A percentile compares a stretch with the other conserved stretches of the same genome.
phyloP scores from a whole-genome alignment of 73 alveolate genomes.

The Uronychia binucleata region DNA sequence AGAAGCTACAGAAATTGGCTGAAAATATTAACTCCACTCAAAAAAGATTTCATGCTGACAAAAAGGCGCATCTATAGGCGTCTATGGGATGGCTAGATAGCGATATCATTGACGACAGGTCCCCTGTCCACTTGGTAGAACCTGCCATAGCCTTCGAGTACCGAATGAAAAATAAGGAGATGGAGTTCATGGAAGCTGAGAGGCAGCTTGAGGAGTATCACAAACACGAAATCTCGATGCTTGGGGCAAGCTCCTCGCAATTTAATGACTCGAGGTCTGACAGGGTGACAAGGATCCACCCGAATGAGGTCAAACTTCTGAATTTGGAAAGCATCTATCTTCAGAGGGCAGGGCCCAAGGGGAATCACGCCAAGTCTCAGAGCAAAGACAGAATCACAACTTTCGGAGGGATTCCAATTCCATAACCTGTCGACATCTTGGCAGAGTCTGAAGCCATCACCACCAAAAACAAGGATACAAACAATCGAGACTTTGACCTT shows the following conservation, averaged over 20 bases:
- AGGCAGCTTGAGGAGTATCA: not conserved
- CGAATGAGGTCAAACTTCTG: not conserved
- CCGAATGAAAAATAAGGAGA: not conserved
- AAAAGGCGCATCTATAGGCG: too few relatives aligned
- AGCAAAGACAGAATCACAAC: not conserved
- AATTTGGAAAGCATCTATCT: not conserved
- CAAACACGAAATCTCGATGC: not conserved
- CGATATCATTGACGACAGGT: too few relatives aligned
- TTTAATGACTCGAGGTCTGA: not conserved
- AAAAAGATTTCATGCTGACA: too few relatives aligned
- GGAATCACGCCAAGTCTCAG: not conserved
- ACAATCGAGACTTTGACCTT: too few relatives aligned
- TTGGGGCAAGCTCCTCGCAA: slow-evolving; percentile 1
- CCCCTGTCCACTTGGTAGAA: not conserved
- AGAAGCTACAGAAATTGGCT: slow-evolving; percentile 37
- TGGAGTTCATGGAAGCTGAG: not conserved
- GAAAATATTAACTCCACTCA: too few relatives aligned
- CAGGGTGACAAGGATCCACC: not conserved
- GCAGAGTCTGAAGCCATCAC: too few relatives aligned
- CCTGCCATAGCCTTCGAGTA: not conserved
- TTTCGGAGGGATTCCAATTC: too few relatives aligned
- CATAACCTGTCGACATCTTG: too few relatives aligned
- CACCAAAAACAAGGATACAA: too few relatives aligned
- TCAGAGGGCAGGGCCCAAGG: not conserved
- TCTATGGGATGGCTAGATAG: too few relatives aligned